Percentiles rank a stretch among this genome's conserved stretches.
Conservation (phyloP, 345 rosid species). For the Linum lewisii region DNA sequence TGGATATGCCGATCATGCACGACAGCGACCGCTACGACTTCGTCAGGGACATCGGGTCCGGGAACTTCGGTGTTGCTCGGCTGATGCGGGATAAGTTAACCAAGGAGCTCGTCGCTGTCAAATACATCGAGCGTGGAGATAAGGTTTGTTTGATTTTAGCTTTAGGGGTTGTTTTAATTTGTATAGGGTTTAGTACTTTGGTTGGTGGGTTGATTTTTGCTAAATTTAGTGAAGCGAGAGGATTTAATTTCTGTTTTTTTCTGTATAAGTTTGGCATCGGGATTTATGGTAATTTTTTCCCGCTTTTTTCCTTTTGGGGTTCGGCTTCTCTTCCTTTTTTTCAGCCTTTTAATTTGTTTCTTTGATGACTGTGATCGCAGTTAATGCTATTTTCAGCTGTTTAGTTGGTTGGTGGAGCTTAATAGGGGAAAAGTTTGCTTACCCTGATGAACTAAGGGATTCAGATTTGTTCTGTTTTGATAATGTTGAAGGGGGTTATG, state of each 20-base stretch:
- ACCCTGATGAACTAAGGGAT: not conserved
- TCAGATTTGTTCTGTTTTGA: not conserved
- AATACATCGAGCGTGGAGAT: constrained; percentile 27
- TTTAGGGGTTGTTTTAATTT: not conserved
- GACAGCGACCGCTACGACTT: constrained; percentile 32
- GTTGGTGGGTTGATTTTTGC: not conserved
- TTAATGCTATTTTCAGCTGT: too few species aligned
- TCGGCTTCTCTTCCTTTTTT: not conserved
- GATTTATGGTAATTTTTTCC: not conserved
- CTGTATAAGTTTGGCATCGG: not conserved
- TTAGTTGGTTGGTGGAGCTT: too few species aligned
- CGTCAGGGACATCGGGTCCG: constrained; percentile 24
- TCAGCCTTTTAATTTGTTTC: not conserved
- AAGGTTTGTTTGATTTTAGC: constrained; percentile 10
- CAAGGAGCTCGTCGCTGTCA: constrained; percentile 26
- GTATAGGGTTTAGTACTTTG: not conserved
- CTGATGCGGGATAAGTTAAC: constrained; percentile 25
- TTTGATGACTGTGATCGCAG: too few species aligned
- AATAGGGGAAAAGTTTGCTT: not conserved
- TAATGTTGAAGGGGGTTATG: not conserved
- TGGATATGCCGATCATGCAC: constrained; percentile 31
- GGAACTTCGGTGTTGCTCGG: constrained; percentile 27
- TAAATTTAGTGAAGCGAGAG: not conserved
- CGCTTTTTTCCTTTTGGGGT: not conserved
- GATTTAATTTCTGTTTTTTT: not conserved